A percentile compares a stretch with the other conserved stretches of the same genome.
Conservation (phyloP, 2,329 filamentous ascomycete genomes). For the Basipetospora chlamydospora region DNA sequence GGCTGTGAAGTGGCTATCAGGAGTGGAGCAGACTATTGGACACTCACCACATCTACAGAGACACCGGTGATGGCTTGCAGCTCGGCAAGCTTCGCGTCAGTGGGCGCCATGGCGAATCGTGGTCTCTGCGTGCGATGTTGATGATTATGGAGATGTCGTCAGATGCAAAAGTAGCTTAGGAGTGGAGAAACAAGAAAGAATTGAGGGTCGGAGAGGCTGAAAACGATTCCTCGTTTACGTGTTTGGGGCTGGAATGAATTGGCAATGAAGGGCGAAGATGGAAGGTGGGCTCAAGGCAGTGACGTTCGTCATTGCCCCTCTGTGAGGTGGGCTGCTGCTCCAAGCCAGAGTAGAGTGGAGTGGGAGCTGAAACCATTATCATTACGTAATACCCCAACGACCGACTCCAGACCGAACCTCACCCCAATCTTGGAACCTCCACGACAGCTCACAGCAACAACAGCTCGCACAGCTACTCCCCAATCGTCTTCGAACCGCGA, state of each 20-base stretch:
- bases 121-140: too few species aligned
- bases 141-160: too few species aligned
- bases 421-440: neutral
- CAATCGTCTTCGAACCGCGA: too few species aligned
- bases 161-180: neutral
- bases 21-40: too few species aligned
- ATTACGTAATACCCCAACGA: slow-evolving; percentile 1
- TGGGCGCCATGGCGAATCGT: slow-evolving; percentile 2
- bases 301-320: slow-evolving; percentile 5
- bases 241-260: too few species aligned
- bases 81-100: slow-evolving; percentile 4
- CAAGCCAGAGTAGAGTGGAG: neutral
- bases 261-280: too few species aligned
- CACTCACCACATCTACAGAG: neutral
- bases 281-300: too few species aligned
- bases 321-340: neutral
- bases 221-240: too few species aligned
- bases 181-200: neutral
- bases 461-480: too few species aligned
- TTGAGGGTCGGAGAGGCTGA: neutral
- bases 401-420: neutral
- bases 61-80: slow-evolving; percentile 3
- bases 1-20: too few species aligned
- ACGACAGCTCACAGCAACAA: too few species aligned
- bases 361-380: neutral